Conservation (phyloP, 345 rosid species). For the Moringa oleifera region DNA sequence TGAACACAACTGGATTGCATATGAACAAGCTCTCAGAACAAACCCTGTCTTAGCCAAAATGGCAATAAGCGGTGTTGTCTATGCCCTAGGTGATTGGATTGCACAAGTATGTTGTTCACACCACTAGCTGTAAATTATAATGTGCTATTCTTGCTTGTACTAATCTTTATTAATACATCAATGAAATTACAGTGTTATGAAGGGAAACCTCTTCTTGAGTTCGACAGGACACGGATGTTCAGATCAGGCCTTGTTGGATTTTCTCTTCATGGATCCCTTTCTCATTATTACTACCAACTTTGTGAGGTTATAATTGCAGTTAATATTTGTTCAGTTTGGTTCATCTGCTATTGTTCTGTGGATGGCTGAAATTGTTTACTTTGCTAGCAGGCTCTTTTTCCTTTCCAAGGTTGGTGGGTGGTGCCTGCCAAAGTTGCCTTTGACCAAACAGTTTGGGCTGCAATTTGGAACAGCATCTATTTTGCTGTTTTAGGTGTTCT, state of each 20-base stretch:
- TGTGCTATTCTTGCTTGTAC: slow-evolving; percentile 1
- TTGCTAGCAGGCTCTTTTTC: slow-evolving; percentile 61
- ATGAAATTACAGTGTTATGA: slow-evolving; percentile 60
- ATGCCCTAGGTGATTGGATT: slow-evolving; percentile 90
- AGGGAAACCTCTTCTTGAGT: slow-evolving; percentile 80
- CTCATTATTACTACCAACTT: slow-evolving; percentile 85
- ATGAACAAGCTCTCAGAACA: slow-evolving; percentile 75
- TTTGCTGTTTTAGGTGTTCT: slow-evolving; percentile 57
- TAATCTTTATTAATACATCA: background rate
- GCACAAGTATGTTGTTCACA: slow-evolving; percentile 59
- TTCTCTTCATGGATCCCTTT: slow-evolving; percentile 89
- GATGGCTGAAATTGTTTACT: slow-evolving; percentile 17
- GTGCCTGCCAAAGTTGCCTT: slow-evolving; percentile 86
- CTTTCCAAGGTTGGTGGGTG: slow-evolving; percentile 88
- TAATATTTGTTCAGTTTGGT: slow-evolving; percentile 3
- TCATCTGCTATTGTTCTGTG: background rate
- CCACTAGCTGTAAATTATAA: background rate
- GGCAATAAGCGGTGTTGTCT: slow-evolving; percentile 91
- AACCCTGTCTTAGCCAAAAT: slow-evolving; percentile 93
- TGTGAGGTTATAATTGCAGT: slow-evolving; percentile 57
- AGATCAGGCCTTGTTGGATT: slow-evolving; percentile 96
- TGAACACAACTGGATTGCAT: slow-evolving; percentile 89
- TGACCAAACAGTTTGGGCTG: slow-evolving; percentile 87
- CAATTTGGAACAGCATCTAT: slow-evolving; percentile 86
- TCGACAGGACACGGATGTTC: slow-evolving; percentile 53